A percentile compares a stretch with the other conserved stretches of the same genome.
phyloP scores from a whole-genome alignment of 441 rosid species.

The Iberis amara region DNA sequence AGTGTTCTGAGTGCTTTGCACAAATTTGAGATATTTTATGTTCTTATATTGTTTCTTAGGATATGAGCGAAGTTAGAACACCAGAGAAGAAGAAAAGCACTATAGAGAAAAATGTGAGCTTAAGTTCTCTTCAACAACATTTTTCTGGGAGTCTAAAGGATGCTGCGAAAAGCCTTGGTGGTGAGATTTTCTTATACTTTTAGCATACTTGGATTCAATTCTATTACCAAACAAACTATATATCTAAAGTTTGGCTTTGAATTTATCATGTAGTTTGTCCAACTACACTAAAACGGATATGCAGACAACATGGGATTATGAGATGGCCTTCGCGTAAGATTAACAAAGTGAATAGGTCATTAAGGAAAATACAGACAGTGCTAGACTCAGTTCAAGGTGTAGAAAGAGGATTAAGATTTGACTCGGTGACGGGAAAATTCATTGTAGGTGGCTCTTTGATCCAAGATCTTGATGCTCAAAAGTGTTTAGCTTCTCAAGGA shows the following conservation, averaged over 20 bases:
- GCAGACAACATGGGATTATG: constrained; percentile 84
- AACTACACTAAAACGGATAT: constrained; percentile 84
- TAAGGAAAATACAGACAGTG: constrained; percentile 71
- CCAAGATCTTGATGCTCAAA: too few relatives aligned
- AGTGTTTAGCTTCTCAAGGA: too few relatives aligned
- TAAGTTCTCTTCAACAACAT: constrained; percentile 75
- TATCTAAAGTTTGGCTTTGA: background rate
- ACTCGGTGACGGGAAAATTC: constrained; percentile 55
- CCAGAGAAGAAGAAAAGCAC: constrained; percentile 57
- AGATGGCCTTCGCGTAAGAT: constrained; percentile 97
- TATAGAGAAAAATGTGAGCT: constrained; percentile 73
- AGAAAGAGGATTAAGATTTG: constrained; percentile 68
- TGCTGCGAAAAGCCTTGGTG: constrained; percentile 91
- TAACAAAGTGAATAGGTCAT: constrained; percentile 78
- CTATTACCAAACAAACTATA: constrained; percentile 4
- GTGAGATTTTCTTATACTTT: constrained; percentile 36
- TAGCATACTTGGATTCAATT: background rate
- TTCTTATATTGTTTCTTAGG: constrained; percentile 25
- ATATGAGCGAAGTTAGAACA: constrained; percentile 33
- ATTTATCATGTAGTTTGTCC: constrained; percentile 57
- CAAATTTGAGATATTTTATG: too few relatives aligned
- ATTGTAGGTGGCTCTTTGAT: constrained; percentile 39
- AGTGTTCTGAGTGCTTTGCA: too few relatives aligned
- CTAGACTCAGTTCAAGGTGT: constrained; percentile 85
- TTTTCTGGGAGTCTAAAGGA: constrained; percentile 88